phyloP scores from a whole-genome alignment of 495 filamentous ascomycete genomes.

The Aeminium ludgeri region DNA sequence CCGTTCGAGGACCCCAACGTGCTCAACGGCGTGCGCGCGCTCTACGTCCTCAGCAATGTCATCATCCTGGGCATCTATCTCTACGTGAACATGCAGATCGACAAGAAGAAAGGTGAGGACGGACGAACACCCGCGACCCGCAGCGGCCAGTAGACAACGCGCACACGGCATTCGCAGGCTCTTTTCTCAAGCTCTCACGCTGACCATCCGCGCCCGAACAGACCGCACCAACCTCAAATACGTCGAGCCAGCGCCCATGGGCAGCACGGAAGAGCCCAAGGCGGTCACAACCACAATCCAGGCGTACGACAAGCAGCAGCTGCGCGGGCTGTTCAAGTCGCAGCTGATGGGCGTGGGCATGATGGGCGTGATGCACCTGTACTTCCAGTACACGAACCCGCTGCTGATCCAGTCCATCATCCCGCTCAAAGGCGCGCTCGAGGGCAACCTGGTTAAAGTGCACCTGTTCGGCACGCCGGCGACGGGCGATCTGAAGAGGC shows the following conservation, averaged over 20 bases:
- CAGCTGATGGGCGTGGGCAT: constrained; percentile 91
- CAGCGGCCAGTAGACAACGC: too few relatives aligned
- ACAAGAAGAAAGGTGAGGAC: constrained; percentile 77
- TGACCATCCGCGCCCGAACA: constrained; percentile 21
- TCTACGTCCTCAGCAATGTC: constrained; percentile 76
- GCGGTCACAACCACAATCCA: constrained; percentile 89
- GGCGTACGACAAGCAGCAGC: constrained; percentile 76
- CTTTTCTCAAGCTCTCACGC: background rate
- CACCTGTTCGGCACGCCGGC: constrained; percentile 84
- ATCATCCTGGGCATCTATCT: constrained; percentile 72
- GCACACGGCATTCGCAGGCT: too few relatives aligned
- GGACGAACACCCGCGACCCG: too few relatives aligned
- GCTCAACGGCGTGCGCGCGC: constrained; percentile 61
- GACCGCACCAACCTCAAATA: constrained; percentile 98
- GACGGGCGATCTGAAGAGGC: constrained; percentile 76
- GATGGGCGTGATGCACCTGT: constrained; percentile 97
- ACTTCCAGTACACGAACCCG: constrained; percentile 98
- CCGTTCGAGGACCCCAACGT: constrained; percentile 85
- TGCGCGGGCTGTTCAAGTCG: constrained; percentile 63
- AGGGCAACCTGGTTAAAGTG: constrained; percentile 89
- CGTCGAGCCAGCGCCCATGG: constrained; percentile 85
- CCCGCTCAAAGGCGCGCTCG: constrained; percentile 85
- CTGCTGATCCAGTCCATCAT: constrained; percentile 97
- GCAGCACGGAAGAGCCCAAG: constrained; percentile 80
- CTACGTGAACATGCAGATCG: constrained; percentile 66